Evolutionary conservation across 345 rosid species (phyloP).

Genomic region (Murraya koenigii): DNA sequence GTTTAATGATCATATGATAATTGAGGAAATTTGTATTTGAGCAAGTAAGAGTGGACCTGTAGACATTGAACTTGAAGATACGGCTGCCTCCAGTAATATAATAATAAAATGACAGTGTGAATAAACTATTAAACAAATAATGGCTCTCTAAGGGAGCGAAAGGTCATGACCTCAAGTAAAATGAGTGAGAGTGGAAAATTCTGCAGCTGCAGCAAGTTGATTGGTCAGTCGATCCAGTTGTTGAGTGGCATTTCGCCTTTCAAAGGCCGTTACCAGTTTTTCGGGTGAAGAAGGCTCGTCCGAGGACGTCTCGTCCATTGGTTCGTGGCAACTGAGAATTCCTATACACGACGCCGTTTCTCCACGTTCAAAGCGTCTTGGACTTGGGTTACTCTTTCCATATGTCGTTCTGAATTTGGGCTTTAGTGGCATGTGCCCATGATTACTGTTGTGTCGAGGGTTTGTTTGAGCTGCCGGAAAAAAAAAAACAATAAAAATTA

Average conservation of each 20-base stretch:
- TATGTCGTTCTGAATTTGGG: not conserved
- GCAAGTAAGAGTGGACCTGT: constrained; percentile 40
- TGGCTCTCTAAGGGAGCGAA: constrained; percentile 42
- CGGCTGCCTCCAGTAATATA: not conserved
- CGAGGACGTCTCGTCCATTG: no score
- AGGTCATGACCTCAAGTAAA: constrained; percentile 17
- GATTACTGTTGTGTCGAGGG: no score
- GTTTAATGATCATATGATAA: constrained; percentile 6
- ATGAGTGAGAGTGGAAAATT: not conserved
- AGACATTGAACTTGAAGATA: constrained; percentile 29
- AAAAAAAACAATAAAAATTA: no score
- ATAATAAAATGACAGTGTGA: not conserved
- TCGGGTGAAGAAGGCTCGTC: no score
- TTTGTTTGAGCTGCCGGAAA: no score
- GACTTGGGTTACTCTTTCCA: not conserved
- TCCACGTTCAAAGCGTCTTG: not conserved
- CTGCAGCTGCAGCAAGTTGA: not conserved
- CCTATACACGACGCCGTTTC: not conserved
- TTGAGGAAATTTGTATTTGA: not conserved
- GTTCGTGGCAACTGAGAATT: not conserved
- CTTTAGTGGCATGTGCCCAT: not conserved
- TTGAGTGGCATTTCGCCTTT: constrained; percentile 13
- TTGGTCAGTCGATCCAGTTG: not conserved
- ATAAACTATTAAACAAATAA: constrained; percentile 12
- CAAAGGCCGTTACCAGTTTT: not conserved